A percentile compares a stretch with the other conserved stretches of the same genome.
Evolutionary conservation across 2,329 filamentous ascomycete genomes (phyloP).

Genomic region (Daldinia sp.): DNA sequence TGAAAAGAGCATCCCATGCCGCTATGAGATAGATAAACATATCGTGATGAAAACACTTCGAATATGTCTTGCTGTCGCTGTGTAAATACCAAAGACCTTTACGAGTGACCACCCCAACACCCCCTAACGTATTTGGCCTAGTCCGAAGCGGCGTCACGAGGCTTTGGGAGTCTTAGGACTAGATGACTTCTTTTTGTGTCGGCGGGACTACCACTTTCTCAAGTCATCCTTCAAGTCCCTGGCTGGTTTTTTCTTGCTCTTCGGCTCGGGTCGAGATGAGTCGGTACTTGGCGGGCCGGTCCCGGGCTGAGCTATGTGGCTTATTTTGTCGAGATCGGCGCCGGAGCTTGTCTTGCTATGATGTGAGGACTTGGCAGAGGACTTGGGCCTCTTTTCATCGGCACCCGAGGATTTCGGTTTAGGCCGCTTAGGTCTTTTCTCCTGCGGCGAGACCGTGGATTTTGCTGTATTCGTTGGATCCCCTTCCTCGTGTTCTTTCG

Average conservation of each 20-base stretch:
- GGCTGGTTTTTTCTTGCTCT: neutral
- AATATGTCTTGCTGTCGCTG: neutral
- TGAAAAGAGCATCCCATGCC: neutral
- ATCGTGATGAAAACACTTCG: neutral
- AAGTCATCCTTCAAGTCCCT: neutral
- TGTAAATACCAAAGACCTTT: too few relatives aligned
- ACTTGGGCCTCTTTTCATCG: conserved; percentile 1
- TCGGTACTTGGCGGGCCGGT: neutral
- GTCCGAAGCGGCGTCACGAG: too few relatives aligned
- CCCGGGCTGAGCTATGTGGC: neutral
- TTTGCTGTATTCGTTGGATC: too few relatives aligned
- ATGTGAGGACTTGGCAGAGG: conserved; percentile 21
- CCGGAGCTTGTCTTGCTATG: conserved; percentile 8
- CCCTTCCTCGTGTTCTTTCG: neutral
- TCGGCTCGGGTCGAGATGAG: neutral
- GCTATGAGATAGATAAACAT: neutral
- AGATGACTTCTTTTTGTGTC: neutral
- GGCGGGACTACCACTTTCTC: neutral
- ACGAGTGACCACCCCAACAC: too few relatives aligned
- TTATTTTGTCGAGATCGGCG: neutral
- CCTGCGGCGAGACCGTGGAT: neutral
- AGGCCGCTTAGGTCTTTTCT: conserved; percentile 36
- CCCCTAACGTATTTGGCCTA: too few relatives aligned
- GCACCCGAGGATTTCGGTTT: conserved; percentile 30
- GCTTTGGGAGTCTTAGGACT: too few relatives aligned